These are phyloP conservation scores for Termitomyces sp. DNA, from an alignment of 768 basidiomycete genomes.

Conservation along the genomic window DNA sequence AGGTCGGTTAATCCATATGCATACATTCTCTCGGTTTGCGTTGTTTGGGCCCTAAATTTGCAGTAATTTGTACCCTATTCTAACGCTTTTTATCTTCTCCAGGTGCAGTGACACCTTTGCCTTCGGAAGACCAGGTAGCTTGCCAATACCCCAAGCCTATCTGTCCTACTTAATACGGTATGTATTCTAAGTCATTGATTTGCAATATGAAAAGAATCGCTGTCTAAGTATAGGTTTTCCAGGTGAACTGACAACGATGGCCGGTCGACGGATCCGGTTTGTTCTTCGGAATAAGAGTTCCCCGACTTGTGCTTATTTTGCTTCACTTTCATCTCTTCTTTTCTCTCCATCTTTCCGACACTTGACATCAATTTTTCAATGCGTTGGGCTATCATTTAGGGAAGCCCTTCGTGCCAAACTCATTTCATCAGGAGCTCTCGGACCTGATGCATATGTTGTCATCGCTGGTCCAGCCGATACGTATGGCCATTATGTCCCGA, in stretches of 20 bases:
- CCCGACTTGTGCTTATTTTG: constrained; percentile 20
- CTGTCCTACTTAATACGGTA: no score
- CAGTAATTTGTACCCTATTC: neutral
- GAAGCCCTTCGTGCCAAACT: constrained; percentile 64
- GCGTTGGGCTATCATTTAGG: constrained; percentile 30
- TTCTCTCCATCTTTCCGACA: constrained; percentile 1
- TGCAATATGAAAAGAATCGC: neutral
- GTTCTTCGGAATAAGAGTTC: neutral
- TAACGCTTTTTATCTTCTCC: constrained; percentile 5
- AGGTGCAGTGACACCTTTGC: constrained; percentile 62
- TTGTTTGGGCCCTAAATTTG: neutral
- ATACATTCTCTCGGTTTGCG: neutral
- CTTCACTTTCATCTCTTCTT: neutral
- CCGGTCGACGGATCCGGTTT: constrained; percentile 69
- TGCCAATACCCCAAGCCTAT: constrained; percentile 28
- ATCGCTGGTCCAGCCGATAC: constrained; percentile 78
- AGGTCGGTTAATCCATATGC: constrained; percentile 29
- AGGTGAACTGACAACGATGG: constrained; percentile 80
- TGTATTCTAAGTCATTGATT: constrained; percentile 7
- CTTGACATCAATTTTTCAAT: constrained; percentile 2
- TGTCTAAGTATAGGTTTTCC: constrained; percentile 2
- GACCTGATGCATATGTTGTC: constrained; percentile 69
- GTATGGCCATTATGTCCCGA: constrained; percentile 72
- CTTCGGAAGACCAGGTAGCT: constrained; percentile 55
- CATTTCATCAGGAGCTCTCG: constrained; percentile 60